Evolutionary conservation across 1,284 basidiomycete genomes (phyloP), one percentile per base, ranked within the genome.

Genomic region (Puccinia horiana): DNA sequence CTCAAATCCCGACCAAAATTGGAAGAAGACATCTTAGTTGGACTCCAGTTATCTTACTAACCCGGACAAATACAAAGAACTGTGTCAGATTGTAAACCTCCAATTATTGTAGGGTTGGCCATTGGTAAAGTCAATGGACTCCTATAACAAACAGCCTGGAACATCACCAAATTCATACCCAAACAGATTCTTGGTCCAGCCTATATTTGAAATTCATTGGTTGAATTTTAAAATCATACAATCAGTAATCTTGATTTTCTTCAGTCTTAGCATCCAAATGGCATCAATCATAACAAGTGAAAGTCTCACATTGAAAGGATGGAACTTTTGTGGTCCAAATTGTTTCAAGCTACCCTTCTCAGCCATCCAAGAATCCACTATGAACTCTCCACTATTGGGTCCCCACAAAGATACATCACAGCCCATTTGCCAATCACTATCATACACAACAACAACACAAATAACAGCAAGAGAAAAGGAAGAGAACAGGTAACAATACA

Each of bases 291-390:
- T 58, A 29, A 4, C 8, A 56, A 8, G 11, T 6, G 54, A 67
- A 18, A 67, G 29, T 0, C 85, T 83, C 5, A 83, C 85, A 65
- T 85, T 85, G 75, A 85, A 85, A 20, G 65, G 74, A 40, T 84
- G 83, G n/a, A 77, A 83, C 37, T 84, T 85, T 73, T 72, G 85
- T 52, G 76, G 82, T 35, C 58, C 67, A 56, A 83, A 83, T 70
- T 82, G 83, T 52, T 63, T 83, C 16, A 85, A 32, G 3, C 67
- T 37, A 14, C 84, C 84, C 0, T 83, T 35, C 14, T 72, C 69
- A 63, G 84, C 84, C 58, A 85, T 77, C 84, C 85, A 85, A 0
- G 85, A 70, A 2, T 37, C 40, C 1, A 85, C 85, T 54, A 83
- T 83, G 79, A 83, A 85, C 61, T 84, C 81, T 1, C 32, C 54